Evolutionary conservation across 441 rosid species (phyloP).

Genomic region (Cnidoscolus chayamansa): DNA sequence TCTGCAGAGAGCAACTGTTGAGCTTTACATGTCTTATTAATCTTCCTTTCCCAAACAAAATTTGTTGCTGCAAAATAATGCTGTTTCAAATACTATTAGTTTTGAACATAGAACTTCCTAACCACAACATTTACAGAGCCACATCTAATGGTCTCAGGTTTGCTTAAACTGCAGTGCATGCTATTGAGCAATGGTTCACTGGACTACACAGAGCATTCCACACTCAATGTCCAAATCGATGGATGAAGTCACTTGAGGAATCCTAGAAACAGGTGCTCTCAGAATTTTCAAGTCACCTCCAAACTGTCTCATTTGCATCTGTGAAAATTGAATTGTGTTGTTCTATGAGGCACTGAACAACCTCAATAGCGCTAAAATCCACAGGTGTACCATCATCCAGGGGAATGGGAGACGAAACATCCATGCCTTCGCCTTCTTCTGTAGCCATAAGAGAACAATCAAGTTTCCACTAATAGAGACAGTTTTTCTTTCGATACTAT

Average conservation of each 20-base stretch:
- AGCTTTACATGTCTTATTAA: slow-evolving; percentile 8
- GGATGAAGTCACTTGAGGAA: not conserved
- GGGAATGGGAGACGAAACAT: slow-evolving; percentile 68
- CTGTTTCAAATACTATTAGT: not conserved
- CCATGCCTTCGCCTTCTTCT: slow-evolving; percentile 70
- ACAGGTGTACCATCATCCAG: slow-evolving; percentile 69
- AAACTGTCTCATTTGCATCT: slow-evolving; percentile 69
- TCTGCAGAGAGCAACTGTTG: not conserved
- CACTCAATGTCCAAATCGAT: not conserved
- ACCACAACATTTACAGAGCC: slow-evolving; percentile 33
- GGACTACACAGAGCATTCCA: not conserved
- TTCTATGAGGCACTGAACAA: slow-evolving; percentile 72
- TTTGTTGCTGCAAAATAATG: not conserved
- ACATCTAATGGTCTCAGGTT: slow-evolving; percentile 5
- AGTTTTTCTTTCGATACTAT: not conserved
- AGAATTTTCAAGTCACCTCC: slow-evolving; percentile 40
- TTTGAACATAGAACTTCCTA: slow-evolving; percentile 4
- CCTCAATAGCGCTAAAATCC: slow-evolving; percentile 76
- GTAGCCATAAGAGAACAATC: slow-evolving; percentile 24
- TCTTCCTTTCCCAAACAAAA: slow-evolving; percentile 6
- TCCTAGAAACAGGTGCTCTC: slow-evolving; percentile 11
- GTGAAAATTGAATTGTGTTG: slow-evolving; percentile 81
- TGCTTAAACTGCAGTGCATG: slow-evolving; percentile 6
- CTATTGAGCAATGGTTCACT: slow-evolving; percentile 1
- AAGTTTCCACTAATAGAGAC: not conserved